phyloP scores from a whole-genome alignment of 2,329 filamentous ascomycete species.

The Daldinia sp. region DNA sequence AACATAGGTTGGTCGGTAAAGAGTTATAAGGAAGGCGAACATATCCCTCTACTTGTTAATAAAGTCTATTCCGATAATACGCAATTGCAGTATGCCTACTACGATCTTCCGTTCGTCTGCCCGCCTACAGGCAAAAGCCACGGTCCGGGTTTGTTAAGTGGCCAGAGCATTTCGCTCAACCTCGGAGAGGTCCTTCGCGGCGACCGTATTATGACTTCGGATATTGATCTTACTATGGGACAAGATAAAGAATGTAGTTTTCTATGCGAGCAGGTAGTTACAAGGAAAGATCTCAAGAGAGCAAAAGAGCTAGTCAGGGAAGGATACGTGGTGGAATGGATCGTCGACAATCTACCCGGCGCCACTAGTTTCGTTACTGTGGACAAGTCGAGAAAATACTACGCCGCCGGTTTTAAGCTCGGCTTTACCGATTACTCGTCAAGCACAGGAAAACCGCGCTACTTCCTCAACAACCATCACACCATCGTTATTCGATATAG shows the following conservation, averaged over 20 bases:
- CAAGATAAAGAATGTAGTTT: constrained; percentile 76
- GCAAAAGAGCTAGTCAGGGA: constrained; percentile 77
- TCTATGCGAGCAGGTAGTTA: constrained; percentile 75
- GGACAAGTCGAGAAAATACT: constrained; percentile 86
- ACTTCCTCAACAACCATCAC: constrained; percentile 87
- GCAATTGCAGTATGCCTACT: constrained; percentile 91
- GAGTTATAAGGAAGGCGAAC: constrained; percentile 78
- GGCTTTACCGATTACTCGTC: constrained; percentile 76
- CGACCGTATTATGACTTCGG: constrained; percentile 84
- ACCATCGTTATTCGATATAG: constrained; percentile 85
- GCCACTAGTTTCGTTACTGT: constrained; percentile 89
- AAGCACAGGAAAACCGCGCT: constrained; percentile 66
- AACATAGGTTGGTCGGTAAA: constrained; percentile 78
- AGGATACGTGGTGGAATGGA: constrained; percentile 91
- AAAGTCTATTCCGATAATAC: constrained; percentile 92
- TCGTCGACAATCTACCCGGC: constrained; percentile 88
- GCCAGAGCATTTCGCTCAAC: constrained; percentile 81
- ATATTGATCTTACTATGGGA: constrained; percentile 82
- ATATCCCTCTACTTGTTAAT: constrained; percentile 87
- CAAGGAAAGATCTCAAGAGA: constrained; percentile 69
- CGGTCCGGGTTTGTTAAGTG: constrained; percentile 74
- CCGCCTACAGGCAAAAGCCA: constrained; percentile 74
- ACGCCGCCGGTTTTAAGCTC: constrained; percentile 88
- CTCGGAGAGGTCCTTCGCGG: constrained; percentile 87
- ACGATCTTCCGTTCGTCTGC: constrained; percentile 87